phyloP scores from a whole-genome alignment of 768 basidiomycete species.

The Boletus rubroflammeus region DNA sequence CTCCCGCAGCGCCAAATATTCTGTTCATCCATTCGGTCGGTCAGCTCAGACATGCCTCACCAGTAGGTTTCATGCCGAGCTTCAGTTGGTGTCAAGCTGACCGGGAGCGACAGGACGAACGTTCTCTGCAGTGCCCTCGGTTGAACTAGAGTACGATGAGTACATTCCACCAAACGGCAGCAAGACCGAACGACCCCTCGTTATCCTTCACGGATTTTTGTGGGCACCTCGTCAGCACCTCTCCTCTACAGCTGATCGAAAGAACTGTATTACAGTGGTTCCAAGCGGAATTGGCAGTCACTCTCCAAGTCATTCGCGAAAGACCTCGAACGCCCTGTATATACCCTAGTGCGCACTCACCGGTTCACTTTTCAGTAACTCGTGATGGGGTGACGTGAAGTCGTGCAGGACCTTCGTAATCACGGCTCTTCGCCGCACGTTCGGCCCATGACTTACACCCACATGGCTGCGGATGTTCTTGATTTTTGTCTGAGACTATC shows the following conservation, averaged over 20 bases:
- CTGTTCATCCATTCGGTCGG: neutral
- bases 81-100: constrained; percentile 2
- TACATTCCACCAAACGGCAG: constrained; percentile 28
- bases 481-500: constrained; percentile 56
- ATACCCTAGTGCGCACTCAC: constrained; percentile 53
- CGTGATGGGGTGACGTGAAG: neutral
- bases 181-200: constrained; percentile 40
- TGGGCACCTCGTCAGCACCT: constrained; percentile 28
- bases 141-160: constrained; percentile 32
- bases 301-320: constrained; percentile 72
- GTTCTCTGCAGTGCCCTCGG: constrained; percentile 16
- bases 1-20: neutral
- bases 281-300: constrained; percentile 86
- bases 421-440: constrained; percentile 81
- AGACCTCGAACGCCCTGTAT: constrained; percentile 64
- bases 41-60: neutral
- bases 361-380: neutral
- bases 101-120: constrained; percentile 17
- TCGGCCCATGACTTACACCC: constrained; percentile 66
- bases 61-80: neutral
- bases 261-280: constrained; percentile 50
- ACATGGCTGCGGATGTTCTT: constrained; percentile 78
- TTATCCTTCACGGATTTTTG: constrained; percentile 67
- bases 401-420: constrained; percentile 75
- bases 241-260: constrained; percentile 2